These are phyloP conservation scores for Penicillium arizonense DNA, from an alignment of 495 filamentous ascomycete species.

Conservation along the genomic window DNA sequence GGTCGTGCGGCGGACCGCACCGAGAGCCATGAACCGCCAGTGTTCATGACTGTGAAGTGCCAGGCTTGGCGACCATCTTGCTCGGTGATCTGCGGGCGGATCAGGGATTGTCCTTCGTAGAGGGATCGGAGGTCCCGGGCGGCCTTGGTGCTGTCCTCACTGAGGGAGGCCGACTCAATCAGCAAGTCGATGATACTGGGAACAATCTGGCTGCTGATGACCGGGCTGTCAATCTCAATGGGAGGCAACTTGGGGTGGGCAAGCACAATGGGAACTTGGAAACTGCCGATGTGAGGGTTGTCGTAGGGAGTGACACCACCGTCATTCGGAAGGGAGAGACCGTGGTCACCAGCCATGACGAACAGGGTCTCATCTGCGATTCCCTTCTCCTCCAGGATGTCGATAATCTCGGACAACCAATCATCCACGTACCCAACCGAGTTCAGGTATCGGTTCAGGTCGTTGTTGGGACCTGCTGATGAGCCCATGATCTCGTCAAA, in stretches of 20 bases:
- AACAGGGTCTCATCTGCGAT: constrained; percentile 43
- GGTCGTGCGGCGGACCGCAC: constrained; percentile 41
- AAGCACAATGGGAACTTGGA: constrained; percentile 51
- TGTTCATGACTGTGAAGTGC: constrained; percentile 53
- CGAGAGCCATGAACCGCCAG: constrained; percentile 45
- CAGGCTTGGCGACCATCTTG: constrained; percentile 40
- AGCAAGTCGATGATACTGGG: constrained; percentile 52
- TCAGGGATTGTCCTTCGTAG: constrained; percentile 51
- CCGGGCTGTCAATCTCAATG: constrained; percentile 41
- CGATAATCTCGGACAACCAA: constrained; percentile 35
- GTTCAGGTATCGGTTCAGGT: constrained; percentile 41
- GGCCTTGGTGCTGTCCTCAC: constrained; percentile 24
- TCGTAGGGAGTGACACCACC: constrained; percentile 46
- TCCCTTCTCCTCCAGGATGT: constrained; percentile 40
- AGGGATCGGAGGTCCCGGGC: constrained; percentile 37
- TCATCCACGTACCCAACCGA: constrained; percentile 39
- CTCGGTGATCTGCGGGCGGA: constrained; percentile 34
- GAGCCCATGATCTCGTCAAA: constrained; percentile 24
- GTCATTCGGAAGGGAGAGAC: constrained; percentile 45
- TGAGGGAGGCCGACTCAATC: constrained; percentile 41
- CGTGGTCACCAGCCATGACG: constrained; percentile 45
- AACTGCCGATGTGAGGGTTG: constrained; percentile 49
- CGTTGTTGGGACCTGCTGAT: constrained; percentile 22
- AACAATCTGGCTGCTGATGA: constrained; percentile 45
- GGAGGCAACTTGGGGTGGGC: constrained; percentile 45